phyloP scores from a whole-genome alignment of 305 asterid species.

The Coffea humblotiana region DNA sequence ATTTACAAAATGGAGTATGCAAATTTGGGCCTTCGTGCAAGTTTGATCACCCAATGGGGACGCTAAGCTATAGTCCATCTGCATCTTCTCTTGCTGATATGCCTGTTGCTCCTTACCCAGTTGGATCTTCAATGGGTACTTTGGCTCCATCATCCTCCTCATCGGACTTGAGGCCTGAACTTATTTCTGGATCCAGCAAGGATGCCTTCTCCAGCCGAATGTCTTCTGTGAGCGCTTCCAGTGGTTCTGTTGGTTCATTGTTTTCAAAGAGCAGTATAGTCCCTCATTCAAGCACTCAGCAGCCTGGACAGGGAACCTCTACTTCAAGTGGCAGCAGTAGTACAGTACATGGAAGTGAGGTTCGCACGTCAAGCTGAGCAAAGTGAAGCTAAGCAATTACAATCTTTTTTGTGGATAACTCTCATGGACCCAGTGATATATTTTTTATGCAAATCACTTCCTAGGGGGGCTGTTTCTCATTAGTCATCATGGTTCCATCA shows the following conservation, averaged over 20 bases:
- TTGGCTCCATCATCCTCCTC: slow-evolving; percentile 83
- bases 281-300: slow-evolving; percentile 51
- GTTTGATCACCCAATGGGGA: slow-evolving; percentile 83
- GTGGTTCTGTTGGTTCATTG: slow-evolving; percentile 43
- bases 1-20: slow-evolving; percentile 81
- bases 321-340: slow-evolving; percentile 53
- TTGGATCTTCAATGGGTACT: slow-evolving; percentile 66
- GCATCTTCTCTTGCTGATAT: slow-evolving; percentile 84
- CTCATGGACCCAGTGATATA: slow-evolving; percentile 29
- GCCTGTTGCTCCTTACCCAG: slow-evolving; percentile 89
- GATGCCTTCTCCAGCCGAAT: slow-evolving; percentile 56
- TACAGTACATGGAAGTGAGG: slow-evolving; percentile 49
- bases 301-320: slow-evolving; percentile 48
- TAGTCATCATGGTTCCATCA: slow-evolving; percentile 25
- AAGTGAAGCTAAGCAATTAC: slow-evolving; percentile 2
- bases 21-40: slow-evolving; percentile 82
- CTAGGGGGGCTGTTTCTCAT: slow-evolving; percentile 28
- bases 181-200: slow-evolving; percentile 51
- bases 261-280: slow-evolving; percentile 34
- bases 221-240: slow-evolving; percentile 59
- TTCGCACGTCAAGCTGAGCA: slow-evolving; percentile 50
- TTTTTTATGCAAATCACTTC: slow-evolving; percentile 39
- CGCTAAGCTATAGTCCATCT: slow-evolving; percentile 76
- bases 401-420: slow-evolving; percentile 26
- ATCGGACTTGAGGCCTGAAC: slow-evolving; percentile 65